phyloP scores from a whole-genome alignment of 1,284 basidiomycete species.

The Pyrrhoderma lamaoense region DNA sequence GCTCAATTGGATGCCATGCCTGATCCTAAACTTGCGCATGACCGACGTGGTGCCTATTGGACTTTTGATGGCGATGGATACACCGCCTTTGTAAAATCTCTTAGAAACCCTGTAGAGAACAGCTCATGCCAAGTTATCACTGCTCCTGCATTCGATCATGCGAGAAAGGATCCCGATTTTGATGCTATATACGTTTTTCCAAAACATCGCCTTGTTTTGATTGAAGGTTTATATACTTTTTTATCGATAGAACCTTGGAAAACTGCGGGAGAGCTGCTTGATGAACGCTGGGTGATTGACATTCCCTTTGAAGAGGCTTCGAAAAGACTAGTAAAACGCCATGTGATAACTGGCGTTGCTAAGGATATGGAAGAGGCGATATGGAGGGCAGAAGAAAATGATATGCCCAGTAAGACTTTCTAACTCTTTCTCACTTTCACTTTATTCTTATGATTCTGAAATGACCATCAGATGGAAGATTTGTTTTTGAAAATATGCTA shows the following conservation, averaged over 20 bases:
- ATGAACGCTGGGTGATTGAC: constrained; percentile 76
- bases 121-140: constrained; percentile 30
- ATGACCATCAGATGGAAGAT: constrained; percentile 21
- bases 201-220: constrained; percentile 65
- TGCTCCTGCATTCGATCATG: constrained; percentile 72
- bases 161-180: constrained; percentile 56
- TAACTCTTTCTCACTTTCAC: no score
- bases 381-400: constrained; percentile 67
- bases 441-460: no score
- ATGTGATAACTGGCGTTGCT: constrained; percentile 70
- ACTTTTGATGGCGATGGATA: constrained; percentile 64
- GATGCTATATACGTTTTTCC: constrained; percentile 52
- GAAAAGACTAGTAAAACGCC: constrained; percentile 61
- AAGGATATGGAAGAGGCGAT: constrained; percentile 56
- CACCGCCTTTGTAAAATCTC: constrained; percentile 49
- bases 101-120: constrained; percentile 34
- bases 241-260: constrained; percentile 69
- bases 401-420: constrained; percentile 55
- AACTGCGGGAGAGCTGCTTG: constrained; percentile 56
- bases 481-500: constrained; percentile 23
- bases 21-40: constrained; percentile 66
- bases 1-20: constrained; percentile 60
- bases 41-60: constrained; percentile 67
- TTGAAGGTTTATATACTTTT: constrained; percentile 82
- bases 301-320: constrained; percentile 55